These are phyloP conservation scores for Paraglomus brasilianum DNA, from an alignment of 192 early-diverging fungal species.

Conservation along the genomic window DNA sequence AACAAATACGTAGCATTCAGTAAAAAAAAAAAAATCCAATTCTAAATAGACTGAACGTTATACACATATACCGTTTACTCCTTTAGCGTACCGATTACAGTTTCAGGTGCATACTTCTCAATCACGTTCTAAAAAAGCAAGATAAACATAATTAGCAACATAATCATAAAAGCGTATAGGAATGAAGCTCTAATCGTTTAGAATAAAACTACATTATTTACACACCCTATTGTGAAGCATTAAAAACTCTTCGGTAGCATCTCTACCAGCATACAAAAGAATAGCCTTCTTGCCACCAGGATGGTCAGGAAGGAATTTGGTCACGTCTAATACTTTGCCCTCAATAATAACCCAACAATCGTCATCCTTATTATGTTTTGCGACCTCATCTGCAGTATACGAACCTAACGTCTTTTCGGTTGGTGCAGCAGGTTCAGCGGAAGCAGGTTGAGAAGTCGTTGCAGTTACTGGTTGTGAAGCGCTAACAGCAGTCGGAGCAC, in stretches of 20 bases:
- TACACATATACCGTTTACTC: too few relatives aligned
- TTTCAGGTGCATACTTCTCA: constrained; percentile 61
- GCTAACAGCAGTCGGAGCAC: constrained; percentile 24
- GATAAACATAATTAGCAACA: background rate
- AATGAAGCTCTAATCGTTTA: background rate
- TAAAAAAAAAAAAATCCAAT: too few relatives aligned
- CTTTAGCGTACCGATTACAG: background rate
- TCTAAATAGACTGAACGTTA: too few relatives aligned
- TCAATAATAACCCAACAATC: constrained; percentile 64
- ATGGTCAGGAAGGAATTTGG: constrained; percentile 76
- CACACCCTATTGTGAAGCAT: constrained; percentile 84
- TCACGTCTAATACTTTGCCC: constrained; percentile 64
- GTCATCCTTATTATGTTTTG: constrained; percentile 58
- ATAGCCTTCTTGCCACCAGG: constrained; percentile 87
- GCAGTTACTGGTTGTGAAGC: constrained; percentile 32
- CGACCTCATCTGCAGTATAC: constrained; percentile 74
- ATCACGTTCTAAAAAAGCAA: constrained; percentile 35
- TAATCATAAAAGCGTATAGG: background rate
- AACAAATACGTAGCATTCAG: too few relatives aligned
- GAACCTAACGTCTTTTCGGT: constrained; percentile 39
- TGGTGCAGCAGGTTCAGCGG: constrained; percentile 34
- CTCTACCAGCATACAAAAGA: constrained; percentile 78
- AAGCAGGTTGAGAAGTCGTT: constrained; percentile 34
- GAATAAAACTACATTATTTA: background rate
- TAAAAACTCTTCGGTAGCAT: constrained; percentile 84